Evolutionary conservation across 768 basidiomycete species (phyloP).

Genomic region (Hysterangium stoloniferum): DNA sequence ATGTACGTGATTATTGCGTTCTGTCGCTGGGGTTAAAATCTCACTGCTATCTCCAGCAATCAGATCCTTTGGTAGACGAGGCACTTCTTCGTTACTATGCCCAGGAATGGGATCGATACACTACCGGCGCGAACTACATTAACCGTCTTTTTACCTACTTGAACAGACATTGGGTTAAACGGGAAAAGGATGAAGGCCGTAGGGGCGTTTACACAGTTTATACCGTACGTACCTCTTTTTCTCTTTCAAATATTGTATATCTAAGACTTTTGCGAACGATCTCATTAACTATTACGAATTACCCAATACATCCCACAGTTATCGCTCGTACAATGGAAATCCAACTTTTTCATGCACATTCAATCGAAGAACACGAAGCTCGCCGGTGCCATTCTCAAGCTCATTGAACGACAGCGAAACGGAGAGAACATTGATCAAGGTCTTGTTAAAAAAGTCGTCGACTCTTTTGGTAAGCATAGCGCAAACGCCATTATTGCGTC

Average conservation of each 20-base stretch:
- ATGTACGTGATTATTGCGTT: constrained; percentile 35
- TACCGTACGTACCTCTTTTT: constrained; percentile 53
- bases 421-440: constrained; percentile 91
- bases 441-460: constrained; percentile 89
- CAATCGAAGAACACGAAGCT: constrained; percentile 77
- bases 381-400: constrained; percentile 75
- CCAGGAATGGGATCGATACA: constrained; percentile 91
- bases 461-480: constrained; percentile 55
- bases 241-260: not conserved
- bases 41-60: constrained; percentile 40
- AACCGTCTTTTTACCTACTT: constrained; percentile 96
- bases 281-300: not conserved
- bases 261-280: not conserved
- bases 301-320: no score
- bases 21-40: constrained; percentile 5
- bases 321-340: constrained; percentile 93
- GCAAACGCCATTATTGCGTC: not conserved
- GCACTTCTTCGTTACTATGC: constrained; percentile 87
- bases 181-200: constrained; percentile 94
- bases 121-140: constrained; percentile 94
- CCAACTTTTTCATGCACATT: constrained; percentile 82
- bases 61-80: constrained; percentile 78
- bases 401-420: constrained; percentile 91
- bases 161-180: constrained; percentile 98
- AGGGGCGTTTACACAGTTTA: constrained; percentile 94